phyloP scores from a whole-genome alignment of 306 rosid genomes.

The Corylus heterophylla region DNA sequence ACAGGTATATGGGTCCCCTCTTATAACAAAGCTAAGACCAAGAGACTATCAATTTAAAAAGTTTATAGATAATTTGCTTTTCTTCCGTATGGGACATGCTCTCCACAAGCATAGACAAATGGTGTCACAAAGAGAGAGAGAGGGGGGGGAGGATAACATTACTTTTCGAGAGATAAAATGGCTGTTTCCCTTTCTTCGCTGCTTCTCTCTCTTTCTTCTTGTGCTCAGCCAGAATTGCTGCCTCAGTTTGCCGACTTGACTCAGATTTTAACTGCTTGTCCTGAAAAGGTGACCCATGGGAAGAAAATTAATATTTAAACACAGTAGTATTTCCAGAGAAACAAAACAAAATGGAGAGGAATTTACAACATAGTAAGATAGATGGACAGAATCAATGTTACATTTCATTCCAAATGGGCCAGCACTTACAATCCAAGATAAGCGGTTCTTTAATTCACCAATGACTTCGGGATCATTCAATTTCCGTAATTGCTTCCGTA shows the following conservation, averaged over 20 bases:
- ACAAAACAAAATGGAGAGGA: constrained; percentile 19
- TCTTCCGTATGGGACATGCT: background rate
- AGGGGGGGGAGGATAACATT: constrained; percentile 6
- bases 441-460: constrained; percentile 50
- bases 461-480: constrained; percentile 43
- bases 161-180: constrained; percentile 72
- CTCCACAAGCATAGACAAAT: background rate
- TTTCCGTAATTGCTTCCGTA: constrained; percentile 53
- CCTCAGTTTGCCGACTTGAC: constrained; percentile 45
- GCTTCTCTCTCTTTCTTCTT: constrained; percentile 86
- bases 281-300: constrained; percentile 38
- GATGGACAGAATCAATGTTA: background rate
- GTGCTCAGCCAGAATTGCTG: constrained; percentile 56
- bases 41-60: too few relatives aligned
- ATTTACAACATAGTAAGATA: background rate
- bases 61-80: background rate
- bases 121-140: constrained; percentile 3
- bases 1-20: background rate
- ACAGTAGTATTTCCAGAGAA: constrained; percentile 1
- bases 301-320: background rate
- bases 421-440: constrained; percentile 68
- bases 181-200: constrained; percentile 69
- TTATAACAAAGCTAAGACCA: constrained; percentile 7
- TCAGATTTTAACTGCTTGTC: constrained; percentile 60
- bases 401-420: constrained; percentile 4